Evolutionary conservation across 805 yeast species (phyloP), one percentile per base, ranked within the genome.

Genomic region (Kazachstania viticola): DNA sequence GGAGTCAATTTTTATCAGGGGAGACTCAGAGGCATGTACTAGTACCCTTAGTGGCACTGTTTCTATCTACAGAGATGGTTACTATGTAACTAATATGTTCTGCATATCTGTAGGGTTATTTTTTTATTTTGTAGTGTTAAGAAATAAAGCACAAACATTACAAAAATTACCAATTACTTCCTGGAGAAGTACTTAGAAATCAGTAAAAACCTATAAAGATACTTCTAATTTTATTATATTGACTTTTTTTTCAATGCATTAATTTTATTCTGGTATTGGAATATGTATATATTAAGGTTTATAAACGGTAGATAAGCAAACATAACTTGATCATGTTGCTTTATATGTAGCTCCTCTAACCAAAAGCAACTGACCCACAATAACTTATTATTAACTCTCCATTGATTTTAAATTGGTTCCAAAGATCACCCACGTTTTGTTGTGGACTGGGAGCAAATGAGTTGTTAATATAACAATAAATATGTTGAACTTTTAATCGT

Each of bases 131-230:
- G 61, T 65, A 0, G 82, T 77, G 73, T 75, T 85, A 23, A 71
- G 69, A 39, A 62, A 60, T 30, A 78, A 80, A 32, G 75, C 79
- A 5, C 60, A 59, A 14, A 58, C 69, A 35, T 59, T 88, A 38
- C 95, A 91, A 57, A 60, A 69, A 25, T 58, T 87, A 35, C 93
- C 94, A 1, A 65, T 67, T 4, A 62, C 73, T 32, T 71, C 83
- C 9, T 87, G 96, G 96, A 71, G 93, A 34, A 41, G 49, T 23
- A 23, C 25, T 6, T 23, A n/a, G n/a, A 9, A n/a, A 9, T 14
- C n/a, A n/a, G 14, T 17, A 19, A 14, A 9, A 19, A 17, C 13
- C 8, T 18, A 9, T 15, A 27, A 16, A 27, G 7, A 17, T 17
- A 26, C 21, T 14, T 17, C 5, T 14, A 26, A 16, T 11, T 9